phyloP scores from a whole-genome alignment of 495 filamentous ascomycete genomes.

The Lepraria neglecta region DNA sequence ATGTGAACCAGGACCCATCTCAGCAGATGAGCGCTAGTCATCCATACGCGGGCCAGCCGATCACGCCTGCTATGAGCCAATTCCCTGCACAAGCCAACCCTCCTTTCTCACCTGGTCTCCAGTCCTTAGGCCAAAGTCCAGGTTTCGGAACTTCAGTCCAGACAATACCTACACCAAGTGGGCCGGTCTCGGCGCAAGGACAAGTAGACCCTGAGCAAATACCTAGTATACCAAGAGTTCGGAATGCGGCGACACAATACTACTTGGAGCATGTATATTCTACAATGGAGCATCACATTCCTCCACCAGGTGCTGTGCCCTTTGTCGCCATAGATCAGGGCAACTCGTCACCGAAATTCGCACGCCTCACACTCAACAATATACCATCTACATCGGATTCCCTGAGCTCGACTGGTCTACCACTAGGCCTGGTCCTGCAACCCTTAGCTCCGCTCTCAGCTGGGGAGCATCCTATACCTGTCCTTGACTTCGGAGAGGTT shows the following conservation, averaged over 20 bases:
- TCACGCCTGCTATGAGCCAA: constrained; percentile 53
- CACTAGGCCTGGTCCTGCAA: constrained; percentile 82
- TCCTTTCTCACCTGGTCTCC: constrained; percentile 49
- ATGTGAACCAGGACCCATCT: constrained; percentile 61
- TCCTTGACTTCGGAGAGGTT: constrained; percentile 88
- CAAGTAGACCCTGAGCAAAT: constrained; percentile 88
- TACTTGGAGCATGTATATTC: constrained; percentile 85
- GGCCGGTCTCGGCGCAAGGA: constrained; percentile 56
- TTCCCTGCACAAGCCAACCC: constrained; percentile 57
- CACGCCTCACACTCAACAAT: constrained; percentile 83
- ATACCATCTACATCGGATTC: constrained; percentile 81
- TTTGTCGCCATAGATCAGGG: constrained; percentile 93
- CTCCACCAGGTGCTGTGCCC: constrained; percentile 82
- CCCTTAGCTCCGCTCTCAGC: constrained; percentile 77
- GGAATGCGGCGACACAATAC: constrained; percentile 73
- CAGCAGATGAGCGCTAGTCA: constrained; percentile 37
- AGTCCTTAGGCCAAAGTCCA: constrained; percentile 20
- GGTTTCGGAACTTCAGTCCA: constrained; percentile 15
- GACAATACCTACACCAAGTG: constrained; percentile 27
- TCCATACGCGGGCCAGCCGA: constrained; percentile 36
- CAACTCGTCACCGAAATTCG: constrained; percentile 92
- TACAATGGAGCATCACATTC: constrained; percentile 85
- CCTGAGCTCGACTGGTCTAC: constrained; percentile 68
- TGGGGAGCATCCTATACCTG: constrained; percentile 81
- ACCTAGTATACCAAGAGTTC: constrained; percentile 79